Evolutionary conservation across 345 rosid genomes (phyloP), one percentile per base, ranked within the genome.

Genomic region (Lepidium aucheri): DNA sequence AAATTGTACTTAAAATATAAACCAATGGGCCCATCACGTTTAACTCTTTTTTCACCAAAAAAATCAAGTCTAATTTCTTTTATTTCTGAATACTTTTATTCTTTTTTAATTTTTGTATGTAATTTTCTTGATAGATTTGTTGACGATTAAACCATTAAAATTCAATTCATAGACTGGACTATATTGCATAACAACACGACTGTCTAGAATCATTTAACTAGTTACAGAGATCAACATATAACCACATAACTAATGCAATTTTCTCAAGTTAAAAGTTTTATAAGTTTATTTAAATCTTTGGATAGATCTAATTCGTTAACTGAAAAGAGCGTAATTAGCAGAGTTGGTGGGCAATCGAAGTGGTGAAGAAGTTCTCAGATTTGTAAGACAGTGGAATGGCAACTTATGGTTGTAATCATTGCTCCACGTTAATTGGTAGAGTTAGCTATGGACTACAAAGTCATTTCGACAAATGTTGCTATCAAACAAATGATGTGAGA

Each of bases 281-380:
- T 24, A 24, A 2, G 3, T 24, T 24, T 24, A 24, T 24, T 24
- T 24, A 24, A 24, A 26, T 26, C 30, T 26, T 26, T 26, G 30
- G 6, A 26, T 26, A 26, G 4, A 26, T 46, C 0, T 26, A 5
- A n/a, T n/a, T 45, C 17, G 56, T 8, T 26, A 6, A 2, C 34
- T 50, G 9, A 4, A 34, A 17, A 41, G 60, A 64, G 64, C 34
- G 74, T 50, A 49, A 78, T 79, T 17, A 78, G 83, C 41, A 74
- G 45, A 40, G 84, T 80, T 50, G 64, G 58, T 44, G 53, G 33
- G 70, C 57, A 57, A 64, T 72, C 12, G 6, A 64, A 64, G 96
- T 91, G 17, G 91, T 87, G 69, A 83, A 78, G 75, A 82, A 60
- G 66, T 92, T 87, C 75, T 87, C 75, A 82, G 82, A 9, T 87